phyloP scores from a whole-genome alignment of 2,329 filamentous ascomycete genomes.

The Neonectria coccinea region DNA sequence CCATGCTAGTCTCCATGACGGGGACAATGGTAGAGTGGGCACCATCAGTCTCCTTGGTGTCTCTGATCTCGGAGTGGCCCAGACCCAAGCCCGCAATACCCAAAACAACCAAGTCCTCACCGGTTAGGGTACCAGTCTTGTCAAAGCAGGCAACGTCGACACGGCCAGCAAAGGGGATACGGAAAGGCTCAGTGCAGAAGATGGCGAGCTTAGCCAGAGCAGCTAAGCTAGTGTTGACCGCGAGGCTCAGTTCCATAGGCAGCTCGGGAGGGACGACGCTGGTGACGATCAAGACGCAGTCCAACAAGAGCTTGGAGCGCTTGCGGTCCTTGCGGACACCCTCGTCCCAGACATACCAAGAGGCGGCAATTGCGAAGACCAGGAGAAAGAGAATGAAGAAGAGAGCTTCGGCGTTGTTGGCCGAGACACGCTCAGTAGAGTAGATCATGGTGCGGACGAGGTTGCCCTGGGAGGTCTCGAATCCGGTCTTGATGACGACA shows the following conservation, averaged over 20 bases:
- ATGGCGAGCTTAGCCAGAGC: constrained; percentile 96
- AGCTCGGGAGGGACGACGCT: constrained; percentile 98
- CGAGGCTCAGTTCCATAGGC: constrained; percentile 96
- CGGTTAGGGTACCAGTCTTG: constrained; percentile 96
- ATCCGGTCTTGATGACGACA: constrained; percentile 95
- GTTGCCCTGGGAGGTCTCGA: constrained; percentile 98
- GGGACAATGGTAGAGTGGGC: constrained; percentile 83
- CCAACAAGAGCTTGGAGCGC: constrained; percentile 94
- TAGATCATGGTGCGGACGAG: constrained; percentile 99
- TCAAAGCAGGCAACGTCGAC: constrained; percentile 98
- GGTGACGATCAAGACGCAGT: constrained; percentile 97
- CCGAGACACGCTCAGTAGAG: constrained; percentile 98
- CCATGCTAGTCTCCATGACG: constrained; percentile 76
- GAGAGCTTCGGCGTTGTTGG: constrained; percentile 96
- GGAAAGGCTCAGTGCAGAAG: constrained; percentile 98
- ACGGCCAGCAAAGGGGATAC: constrained; percentile 94
- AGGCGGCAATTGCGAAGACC: constrained; percentile 95
- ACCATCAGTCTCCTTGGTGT: constrained; percentile 78
- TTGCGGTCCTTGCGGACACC: constrained; percentile 95
- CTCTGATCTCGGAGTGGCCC: constrained; percentile 73
- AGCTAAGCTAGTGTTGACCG: constrained; percentile 96
- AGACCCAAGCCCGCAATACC: constrained; percentile 91
- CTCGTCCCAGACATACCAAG: constrained; percentile 99
- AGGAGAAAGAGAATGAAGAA: constrained; percentile 97
- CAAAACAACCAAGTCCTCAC: constrained; percentile 96